Percentiles rank a stretch among this genome's conserved stretches.
phyloP scores from a whole-genome alignment of 352 stramenopile genomes.

The Nothophytophthora sp. region DNA sequence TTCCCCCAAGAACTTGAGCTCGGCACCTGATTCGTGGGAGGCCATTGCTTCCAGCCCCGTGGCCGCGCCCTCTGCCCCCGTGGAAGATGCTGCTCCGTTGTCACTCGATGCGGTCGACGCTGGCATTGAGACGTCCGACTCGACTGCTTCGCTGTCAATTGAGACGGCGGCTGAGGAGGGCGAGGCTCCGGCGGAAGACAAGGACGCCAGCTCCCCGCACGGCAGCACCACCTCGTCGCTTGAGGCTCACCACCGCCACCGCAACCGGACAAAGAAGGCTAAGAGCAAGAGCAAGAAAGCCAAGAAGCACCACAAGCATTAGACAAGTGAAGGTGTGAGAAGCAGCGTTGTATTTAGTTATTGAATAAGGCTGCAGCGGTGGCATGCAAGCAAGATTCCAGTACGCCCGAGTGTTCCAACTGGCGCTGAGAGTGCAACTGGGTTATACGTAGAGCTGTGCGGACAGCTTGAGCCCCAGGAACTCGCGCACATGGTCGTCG shows the following conservation, averaged over 20 bases:
- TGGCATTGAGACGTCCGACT: constrained; percentile 12
- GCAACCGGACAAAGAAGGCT: constrained; percentile 48
- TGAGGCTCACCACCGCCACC: constrained; percentile 15
- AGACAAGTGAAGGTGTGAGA: too few relatives aligned
- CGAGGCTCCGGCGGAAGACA: constrained; percentile 15
- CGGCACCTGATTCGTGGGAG: constrained; percentile 14
- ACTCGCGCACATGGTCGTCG: constrained; percentile 55
- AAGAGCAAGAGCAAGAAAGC: constrained; percentile 65
- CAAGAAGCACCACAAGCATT: constrained; percentile 54
- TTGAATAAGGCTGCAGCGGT: too few relatives aligned
- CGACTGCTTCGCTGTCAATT: constrained; percentile 16
- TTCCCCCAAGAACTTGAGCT: constrained; percentile 13
- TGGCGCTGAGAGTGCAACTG: too few relatives aligned
- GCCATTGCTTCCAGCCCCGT: constrained; percentile 22
- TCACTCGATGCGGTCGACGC: constrained; percentile 13
- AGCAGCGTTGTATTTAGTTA: constrained; percentile 35
- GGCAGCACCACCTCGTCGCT: constrained; percentile 17
- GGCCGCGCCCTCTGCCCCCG: constrained; percentile 1
- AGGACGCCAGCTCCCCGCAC: constrained; percentile 23
- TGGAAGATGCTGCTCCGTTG: constrained; percentile 13
- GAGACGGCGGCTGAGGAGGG: constrained; percentile 21
- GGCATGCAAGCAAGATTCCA: too few relatives aligned
- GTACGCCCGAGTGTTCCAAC: too few relatives aligned
- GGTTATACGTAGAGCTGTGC: constrained; percentile 62
- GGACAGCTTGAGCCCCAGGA: constrained; percentile 61